Evolutionary conservation across 768 basidiomycete species (phyloP), one percentile per base, ranked within the genome.

Genomic region (Lentinula edodes): DNA sequence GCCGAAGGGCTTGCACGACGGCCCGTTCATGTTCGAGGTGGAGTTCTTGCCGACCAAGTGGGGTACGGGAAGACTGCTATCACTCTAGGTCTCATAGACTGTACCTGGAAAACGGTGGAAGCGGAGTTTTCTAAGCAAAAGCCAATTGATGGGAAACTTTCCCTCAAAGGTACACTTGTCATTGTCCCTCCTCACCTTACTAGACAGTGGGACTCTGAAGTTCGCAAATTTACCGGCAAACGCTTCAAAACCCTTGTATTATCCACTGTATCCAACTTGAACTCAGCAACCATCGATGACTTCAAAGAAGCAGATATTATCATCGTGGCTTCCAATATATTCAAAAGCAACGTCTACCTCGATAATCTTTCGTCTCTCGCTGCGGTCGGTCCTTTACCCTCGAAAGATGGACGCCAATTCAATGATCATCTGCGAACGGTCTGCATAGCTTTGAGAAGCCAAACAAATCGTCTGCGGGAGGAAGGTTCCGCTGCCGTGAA

Each of bases 41-140:
- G 95, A 10, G 95, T 97, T 52, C 84, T 97, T 50, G 95, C 95
- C 12, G 95, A 98, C 68, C 90, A 95, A 75, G 95, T 98, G 63
- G 95, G 95, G 55, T 98, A 98, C 69, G 95, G 95, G 16, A 98
- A 98, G 76, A 98, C 95, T 0, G 95, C 94, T 20, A 95, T 97
- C 65, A 94, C 93, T 2, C 81, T 98, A 34, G 95, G 89, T 18
- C 80, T 98, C 62, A 89, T 97, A 64, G 90, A 93, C 67, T 87
- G 88, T 68, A 79, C 86, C 20, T 74, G 77, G 18, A 80, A 83
- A 65, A 73, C 73, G 16, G 83, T 88, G 53, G 73, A 76, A 59
- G 76, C 81, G 63, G 89, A 90, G 64, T 85, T 89, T 64, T 71
- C 78, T 34, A 77, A 80, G 56, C 76, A 79, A 62, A 74, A 77